A percentile compares a stretch with the other conserved stretches of the same genome.
These are phyloP conservation scores for Talaromyces amestolkiae DNA, from an alignment of 2,329 filamentous ascomycete species.

Conservation along the genomic window DNA sequence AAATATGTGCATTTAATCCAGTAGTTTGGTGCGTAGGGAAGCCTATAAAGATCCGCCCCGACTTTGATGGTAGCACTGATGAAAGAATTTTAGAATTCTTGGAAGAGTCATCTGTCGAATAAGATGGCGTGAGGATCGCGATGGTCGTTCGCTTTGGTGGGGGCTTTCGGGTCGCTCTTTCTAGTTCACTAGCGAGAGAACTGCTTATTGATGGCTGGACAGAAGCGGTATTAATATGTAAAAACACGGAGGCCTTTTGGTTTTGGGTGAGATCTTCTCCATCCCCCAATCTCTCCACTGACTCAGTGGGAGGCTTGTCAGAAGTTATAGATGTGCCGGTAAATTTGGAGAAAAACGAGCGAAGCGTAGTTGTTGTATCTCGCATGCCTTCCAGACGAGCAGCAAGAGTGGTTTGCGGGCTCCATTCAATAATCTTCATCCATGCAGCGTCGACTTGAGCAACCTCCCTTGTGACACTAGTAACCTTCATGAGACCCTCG, in stretches of 20 bases:
- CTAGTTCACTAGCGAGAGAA: conserved; percentile 77
- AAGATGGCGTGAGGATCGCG: conserved; percentile 85
- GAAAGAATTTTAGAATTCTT: conserved; percentile 73
- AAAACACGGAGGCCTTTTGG: conserved; percentile 77
- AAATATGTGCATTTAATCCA: conserved; percentile 88
- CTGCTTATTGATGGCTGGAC: conserved; percentile 72
- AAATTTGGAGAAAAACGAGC: conserved; percentile 78
- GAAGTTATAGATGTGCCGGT: conserved; percentile 57
- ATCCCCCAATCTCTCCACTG: conserved; percentile 60
- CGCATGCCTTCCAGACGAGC: conserved; percentile 39
- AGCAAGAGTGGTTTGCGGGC: conserved; percentile 51
- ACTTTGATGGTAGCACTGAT: conserved; percentile 83
- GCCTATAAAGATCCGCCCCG: conserved; percentile 91
- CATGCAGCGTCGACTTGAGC: conserved; percentile 89
- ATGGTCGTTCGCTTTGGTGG: conserved; percentile 85
- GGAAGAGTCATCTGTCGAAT: conserved; percentile 72
- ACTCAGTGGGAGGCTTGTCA: conserved; percentile 45
- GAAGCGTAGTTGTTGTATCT: conserved; percentile 59
- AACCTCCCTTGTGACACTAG: conserved; percentile 76
- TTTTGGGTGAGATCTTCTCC: conserved; percentile 69
- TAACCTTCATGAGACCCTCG: conserved; percentile 84
- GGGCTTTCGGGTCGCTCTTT: conserved; percentile 94
- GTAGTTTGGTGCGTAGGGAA: conserved; percentile 98
- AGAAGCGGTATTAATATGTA: conserved; percentile 80
- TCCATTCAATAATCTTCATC: conserved; percentile 86